Evolutionary conservation across 2,329 filamentous ascomycete species (phyloP).

Genomic region (Neonectria ditissima): DNA sequence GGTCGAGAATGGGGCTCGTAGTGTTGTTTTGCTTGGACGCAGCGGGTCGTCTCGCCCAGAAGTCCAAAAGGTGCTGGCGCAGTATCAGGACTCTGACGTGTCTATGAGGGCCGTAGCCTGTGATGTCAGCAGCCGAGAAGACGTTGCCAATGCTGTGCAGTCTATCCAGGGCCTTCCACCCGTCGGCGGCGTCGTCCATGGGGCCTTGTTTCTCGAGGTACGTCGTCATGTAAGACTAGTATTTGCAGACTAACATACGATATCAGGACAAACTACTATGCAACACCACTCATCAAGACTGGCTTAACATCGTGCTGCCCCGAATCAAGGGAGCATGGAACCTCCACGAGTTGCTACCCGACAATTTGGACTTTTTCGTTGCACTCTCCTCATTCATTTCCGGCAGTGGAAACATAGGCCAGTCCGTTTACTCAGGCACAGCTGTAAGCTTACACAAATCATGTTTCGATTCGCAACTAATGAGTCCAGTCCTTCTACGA

Average conservation of each 20-base stretch:
- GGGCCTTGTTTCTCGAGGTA: constrained; percentile 7
- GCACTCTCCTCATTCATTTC: constrained; percentile 49
- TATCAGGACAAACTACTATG: constrained; percentile 37
- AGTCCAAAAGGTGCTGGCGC: not conserved
- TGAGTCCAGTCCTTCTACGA: constrained; percentile 53
- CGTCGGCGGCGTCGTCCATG: constrained; percentile 11
- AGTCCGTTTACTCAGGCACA: constrained; percentile 52
- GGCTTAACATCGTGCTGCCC: constrained; percentile 40
- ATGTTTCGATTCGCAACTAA: not conserved
- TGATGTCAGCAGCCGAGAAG: constrained; percentile 5
- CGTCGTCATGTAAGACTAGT: not conserved
- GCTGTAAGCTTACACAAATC: not conserved
- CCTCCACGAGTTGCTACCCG: constrained; percentile 42
- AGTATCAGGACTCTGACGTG: constrained; percentile 3
- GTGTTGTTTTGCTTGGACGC: constrained; percentile 54
- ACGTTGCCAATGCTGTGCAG: not conserved
- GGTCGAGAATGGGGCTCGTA: constrained; percentile 56
- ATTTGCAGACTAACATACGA: not conserved
- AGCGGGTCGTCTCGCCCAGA: constrained; percentile 5
- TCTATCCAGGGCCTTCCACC: constrained; percentile 2
- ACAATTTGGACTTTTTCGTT: constrained; percentile 52
- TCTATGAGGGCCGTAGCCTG: constrained; percentile 2
- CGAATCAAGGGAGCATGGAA: constrained; percentile 53
- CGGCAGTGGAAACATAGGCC: constrained; percentile 48
- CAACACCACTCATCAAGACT: constrained; percentile 50